Evolutionary conservation across 164 flowering plant genomes (phyloP).

Genomic region (Dillenia suffruticosa): DNA sequence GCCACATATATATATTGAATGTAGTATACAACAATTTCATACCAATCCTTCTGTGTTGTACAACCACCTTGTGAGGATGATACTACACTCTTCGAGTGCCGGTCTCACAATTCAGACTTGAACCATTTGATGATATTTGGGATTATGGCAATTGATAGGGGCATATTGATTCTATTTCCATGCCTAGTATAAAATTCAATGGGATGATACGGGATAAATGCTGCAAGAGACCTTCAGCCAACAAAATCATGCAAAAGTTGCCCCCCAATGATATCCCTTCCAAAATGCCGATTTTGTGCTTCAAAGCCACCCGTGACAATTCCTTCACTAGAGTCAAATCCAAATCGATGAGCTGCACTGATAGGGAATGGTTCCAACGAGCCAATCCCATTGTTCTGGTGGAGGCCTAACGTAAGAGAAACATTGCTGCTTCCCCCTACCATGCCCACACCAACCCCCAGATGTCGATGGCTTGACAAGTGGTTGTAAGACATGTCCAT

Average conservation of each 20-base stretch:
- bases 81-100: too few relatives aligned
- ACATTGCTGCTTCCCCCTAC: constrained; percentile 42
- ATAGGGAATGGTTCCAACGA: constrained; percentile 44
- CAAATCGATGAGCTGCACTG: constrained; percentile 43
- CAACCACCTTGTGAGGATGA: too few relatives aligned
- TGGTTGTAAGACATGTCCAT: constrained; percentile 30
- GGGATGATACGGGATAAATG: too few relatives aligned
- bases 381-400: constrained; percentile 49
- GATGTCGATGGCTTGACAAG: constrained; percentile 23
- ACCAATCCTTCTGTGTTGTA: too few relatives aligned
- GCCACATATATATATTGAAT: too few relatives aligned
- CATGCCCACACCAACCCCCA: constrained; percentile 26
- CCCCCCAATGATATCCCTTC: constrained; percentile 43
- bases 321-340: constrained; percentile 31
- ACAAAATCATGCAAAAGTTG: constrained; percentile 62
- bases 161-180: too few relatives aligned
- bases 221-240: constrained; percentile 22
- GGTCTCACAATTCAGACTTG: too few relatives aligned
- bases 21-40: too few relatives aligned
- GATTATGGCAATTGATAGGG: too few relatives aligned
- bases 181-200: too few relatives aligned
- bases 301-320: constrained; percentile 40
- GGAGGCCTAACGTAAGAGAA: constrained; percentile 71
- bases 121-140: too few relatives aligned
- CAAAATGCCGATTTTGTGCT: constrained; percentile 34